Percentiles rank a stretch among this genome's conserved stretches.
These are phyloP conservation scores for Claviceps purpurea DNA, from an alignment of 2,329 filamentous ascomycete genomes.

Conservation along the genomic window DNA sequence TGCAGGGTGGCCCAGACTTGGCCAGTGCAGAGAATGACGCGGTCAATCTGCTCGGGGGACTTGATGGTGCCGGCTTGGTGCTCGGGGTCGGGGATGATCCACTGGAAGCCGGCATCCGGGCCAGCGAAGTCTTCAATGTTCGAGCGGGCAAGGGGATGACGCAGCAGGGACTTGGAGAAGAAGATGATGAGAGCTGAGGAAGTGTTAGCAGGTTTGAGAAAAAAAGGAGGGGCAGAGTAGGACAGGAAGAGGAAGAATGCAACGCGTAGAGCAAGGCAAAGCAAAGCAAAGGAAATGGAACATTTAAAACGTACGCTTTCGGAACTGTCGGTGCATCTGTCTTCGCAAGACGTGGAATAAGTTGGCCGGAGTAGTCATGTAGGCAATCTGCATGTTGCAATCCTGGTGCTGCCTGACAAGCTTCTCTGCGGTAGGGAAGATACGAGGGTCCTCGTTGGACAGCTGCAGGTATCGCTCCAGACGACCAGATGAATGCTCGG, in stretches of 20 bases:
- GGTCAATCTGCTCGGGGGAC: constrained; percentile 74
- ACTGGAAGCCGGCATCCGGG: constrained; percentile 77
- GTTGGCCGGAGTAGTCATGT: constrained; percentile 93
- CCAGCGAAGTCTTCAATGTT: constrained; percentile 81
- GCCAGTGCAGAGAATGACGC: constrained; percentile 85
- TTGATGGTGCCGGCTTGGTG: constrained; percentile 66
- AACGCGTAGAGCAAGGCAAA: neutral
- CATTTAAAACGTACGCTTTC: constrained; percentile 59
- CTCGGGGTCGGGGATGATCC: constrained; percentile 85
- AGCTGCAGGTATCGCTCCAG: constrained; percentile 96
- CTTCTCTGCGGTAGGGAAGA: constrained; percentile 81
- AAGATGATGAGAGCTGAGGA: constrained; percentile 74
- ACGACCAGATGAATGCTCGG: constrained; percentile 93
- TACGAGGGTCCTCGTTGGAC: constrained; percentile 90
- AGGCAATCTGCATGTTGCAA: constrained; percentile 97
- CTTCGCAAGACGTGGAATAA: constrained; percentile 91
- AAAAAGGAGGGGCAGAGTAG: neutral
- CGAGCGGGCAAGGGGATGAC: constrained; percentile 85
- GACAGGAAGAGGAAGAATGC: neutral
- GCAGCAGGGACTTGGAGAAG: constrained; percentile 95
- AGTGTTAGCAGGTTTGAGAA: neutral
- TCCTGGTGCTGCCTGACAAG: constrained; percentile 96
- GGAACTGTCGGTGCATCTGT: constrained; percentile 98
- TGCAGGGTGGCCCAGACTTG: constrained; percentile 84
- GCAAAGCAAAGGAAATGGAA: neutral